These are phyloP conservation scores for Xylaria sp. DNA, from an alignment of 2,329 filamentous ascomycete species.

Conservation along the genomic window DNA sequence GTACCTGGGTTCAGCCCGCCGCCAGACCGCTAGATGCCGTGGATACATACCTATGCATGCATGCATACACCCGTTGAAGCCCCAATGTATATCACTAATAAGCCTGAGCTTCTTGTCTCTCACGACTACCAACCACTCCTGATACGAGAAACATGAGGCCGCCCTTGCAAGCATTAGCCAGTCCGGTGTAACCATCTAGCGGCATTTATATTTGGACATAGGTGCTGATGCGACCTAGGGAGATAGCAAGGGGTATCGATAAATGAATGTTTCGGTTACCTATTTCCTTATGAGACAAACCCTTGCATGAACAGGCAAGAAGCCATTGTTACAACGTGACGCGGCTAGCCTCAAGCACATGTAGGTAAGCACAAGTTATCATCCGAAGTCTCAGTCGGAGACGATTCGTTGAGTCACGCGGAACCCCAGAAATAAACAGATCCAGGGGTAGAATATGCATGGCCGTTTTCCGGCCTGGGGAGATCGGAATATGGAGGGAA, in stretches of 20 bases:
- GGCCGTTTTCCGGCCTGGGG: neutral
- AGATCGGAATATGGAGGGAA: neutral
- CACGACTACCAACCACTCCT: neutral
- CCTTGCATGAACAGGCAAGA: slow-evolving; percentile 27
- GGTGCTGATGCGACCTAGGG: neutral
- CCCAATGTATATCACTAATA: too few relatives aligned
- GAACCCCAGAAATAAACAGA: neutral
- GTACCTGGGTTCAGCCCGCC: slow-evolving; percentile 2
- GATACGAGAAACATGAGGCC: neutral
- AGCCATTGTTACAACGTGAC: neutral
- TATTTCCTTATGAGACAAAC: slow-evolving; percentile 1
- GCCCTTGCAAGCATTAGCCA: slow-evolving; percentile 12
- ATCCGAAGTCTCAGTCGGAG: neutral
- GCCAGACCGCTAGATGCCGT: slow-evolving; percentile 7
- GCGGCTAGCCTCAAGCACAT: neutral
- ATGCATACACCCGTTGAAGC: too few relatives aligned
- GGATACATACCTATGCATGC: too few relatives aligned
- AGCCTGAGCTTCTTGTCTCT: too few relatives aligned
- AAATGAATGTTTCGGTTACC: slow-evolving; percentile 17
- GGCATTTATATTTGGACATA: slow-evolving; percentile 4
- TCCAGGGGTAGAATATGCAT: neutral
- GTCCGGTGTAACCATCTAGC: slow-evolving; percentile 11
- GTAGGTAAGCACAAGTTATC: neutral
- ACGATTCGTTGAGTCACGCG: neutral
- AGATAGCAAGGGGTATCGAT: slow-evolving; percentile 9